Conservation (phyloP, 192 early-diverging fungal genomes). For the Backusella circina region DNA sequence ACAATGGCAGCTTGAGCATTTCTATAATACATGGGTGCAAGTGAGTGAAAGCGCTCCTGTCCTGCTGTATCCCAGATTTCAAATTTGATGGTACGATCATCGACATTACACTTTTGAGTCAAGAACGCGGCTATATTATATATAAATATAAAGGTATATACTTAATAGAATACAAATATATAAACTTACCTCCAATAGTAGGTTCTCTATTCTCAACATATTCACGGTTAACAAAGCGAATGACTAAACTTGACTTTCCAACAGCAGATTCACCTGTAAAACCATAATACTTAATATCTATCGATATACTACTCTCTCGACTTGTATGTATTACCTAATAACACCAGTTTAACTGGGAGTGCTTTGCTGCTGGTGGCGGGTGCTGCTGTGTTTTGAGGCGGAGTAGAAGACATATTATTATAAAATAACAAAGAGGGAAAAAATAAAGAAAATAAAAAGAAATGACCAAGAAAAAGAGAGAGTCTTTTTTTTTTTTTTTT, state of each 20-base stretch:
- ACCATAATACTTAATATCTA: too few relatives aligned
- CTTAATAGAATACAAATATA: background rate
- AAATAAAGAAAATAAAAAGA: background rate
- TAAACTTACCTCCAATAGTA: slow-evolving; percentile 81
- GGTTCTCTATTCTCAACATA: slow-evolving; percentile 98
- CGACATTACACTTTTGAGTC: slow-evolving; percentile 92
- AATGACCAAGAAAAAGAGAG: slow-evolving; percentile 4
- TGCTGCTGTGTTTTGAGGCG: background rate
- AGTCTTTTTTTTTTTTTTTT: background rate
- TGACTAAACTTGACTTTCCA: slow-evolving; percentile 94
- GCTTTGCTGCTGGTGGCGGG: slow-evolving; percentile 53
- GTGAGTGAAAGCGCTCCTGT: slow-evolving; percentile 90
- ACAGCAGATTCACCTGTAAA: slow-evolving; percentile 94
- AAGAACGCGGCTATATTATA: slow-evolving; percentile 73
- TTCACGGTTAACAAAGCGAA: slow-evolving; percentile 94
- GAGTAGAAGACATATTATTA: slow-evolving; percentile 12
- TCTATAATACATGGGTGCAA: slow-evolving; percentile 96
- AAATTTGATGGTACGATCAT: slow-evolving; percentile 82
- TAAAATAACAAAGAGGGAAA: background rate
- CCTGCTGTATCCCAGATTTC: slow-evolving; percentile 95
- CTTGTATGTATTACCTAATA: slow-evolving; percentile 66
- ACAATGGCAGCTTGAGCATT: slow-evolving; percentile 97
- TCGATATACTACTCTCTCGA: too few relatives aligned
- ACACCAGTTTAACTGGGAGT: slow-evolving; percentile 95
- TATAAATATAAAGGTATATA: too few relatives aligned